phyloP scores from a whole-genome alignment of 306 rosid genomes.

The Castanea sativa region DNA sequence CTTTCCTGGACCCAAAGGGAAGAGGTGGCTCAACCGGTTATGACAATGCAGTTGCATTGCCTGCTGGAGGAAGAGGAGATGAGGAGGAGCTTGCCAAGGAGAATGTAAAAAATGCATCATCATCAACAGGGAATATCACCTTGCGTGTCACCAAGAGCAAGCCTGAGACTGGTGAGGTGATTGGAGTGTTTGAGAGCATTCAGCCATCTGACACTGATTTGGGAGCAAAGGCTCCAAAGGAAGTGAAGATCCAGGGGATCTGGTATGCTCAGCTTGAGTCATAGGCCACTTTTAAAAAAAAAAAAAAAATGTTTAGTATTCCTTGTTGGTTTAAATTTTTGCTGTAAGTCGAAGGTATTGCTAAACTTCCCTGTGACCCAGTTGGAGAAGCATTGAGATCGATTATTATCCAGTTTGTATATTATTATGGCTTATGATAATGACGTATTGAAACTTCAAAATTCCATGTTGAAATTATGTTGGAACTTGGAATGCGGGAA shows the following conservation, averaged over 20 bases:
- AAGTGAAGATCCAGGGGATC: constrained; percentile 85
- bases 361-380: constrained; percentile 34
- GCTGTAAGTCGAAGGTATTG: constrained; percentile 35
- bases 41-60: constrained; percentile 85
- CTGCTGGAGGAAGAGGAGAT: constrained; percentile 95
- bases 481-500: not conserved
- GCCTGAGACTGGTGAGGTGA: constrained; percentile 89
- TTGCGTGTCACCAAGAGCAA: constrained; percentile 77
- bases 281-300: constrained; percentile 23
- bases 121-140: constrained; percentile 83
- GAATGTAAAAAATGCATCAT: constrained; percentile 60
- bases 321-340: constrained; percentile 39
- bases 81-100: constrained; percentile 90
- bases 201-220: constrained; percentile 97
- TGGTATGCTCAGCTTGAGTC: constrained; percentile 98
- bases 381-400: constrained; percentile 24
- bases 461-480: not conserved
- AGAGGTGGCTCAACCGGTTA: constrained; percentile 92
- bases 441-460: constrained; percentile 20
- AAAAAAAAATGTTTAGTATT: constrained; percentile 14
- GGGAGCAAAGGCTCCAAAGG: constrained; percentile 96
- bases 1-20: constrained; percentile 99
- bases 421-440: constrained; percentile 26
- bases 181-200: constrained; percentile 87
- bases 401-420: constrained; percentile 33